These are phyloP conservation scores for Albugo candida DNA, from an alignment of 352 stramenopile species.

Conservation along the genomic window DNA sequence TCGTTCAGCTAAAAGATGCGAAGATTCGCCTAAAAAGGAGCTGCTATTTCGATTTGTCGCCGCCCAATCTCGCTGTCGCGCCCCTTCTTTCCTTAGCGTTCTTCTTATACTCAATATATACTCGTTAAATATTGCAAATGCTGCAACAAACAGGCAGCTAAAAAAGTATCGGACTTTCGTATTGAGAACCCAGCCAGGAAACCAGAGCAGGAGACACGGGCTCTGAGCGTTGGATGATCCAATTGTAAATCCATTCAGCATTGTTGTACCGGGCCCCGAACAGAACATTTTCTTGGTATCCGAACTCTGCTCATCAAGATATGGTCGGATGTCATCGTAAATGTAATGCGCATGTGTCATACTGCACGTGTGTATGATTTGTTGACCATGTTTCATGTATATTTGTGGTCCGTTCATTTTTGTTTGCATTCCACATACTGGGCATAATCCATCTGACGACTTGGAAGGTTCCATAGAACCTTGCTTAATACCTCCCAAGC, in stretches of 20 bases:
- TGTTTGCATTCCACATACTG: constrained; percentile 54
- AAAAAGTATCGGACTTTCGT: constrained; percentile 28
- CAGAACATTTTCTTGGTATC: constrained; percentile 15
- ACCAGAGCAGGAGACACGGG: constrained; percentile 50
- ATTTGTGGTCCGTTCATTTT: constrained; percentile 23
- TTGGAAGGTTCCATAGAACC: too few species aligned
- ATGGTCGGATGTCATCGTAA: constrained; percentile 25
- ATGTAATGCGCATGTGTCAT: constrained; percentile 46
- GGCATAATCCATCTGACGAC: constrained; percentile 16
- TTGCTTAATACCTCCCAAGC: constrained; percentile 21
- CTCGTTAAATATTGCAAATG: constrained; percentile 48
- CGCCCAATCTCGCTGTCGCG: constrained; percentile 3
- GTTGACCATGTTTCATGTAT: constrained; percentile 29
- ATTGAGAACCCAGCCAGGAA: constrained; percentile 45
- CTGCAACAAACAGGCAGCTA: constrained; percentile 26
- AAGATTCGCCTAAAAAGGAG: not conserved
- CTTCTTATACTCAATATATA: constrained; percentile 49
- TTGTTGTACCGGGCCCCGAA: constrained; percentile 37
- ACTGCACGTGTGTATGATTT: constrained; percentile 47
- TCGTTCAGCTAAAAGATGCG: constrained; percentile 7
- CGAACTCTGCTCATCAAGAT: constrained; percentile 8
- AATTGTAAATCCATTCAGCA: constrained; percentile 54
- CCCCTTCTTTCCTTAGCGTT: constrained; percentile 42
- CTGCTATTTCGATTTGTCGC: too few species aligned
- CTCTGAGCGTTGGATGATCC: constrained; percentile 1